These are phyloP conservation scores for Tolypocladium amazonense DNA, from an alignment of 2,329 filamentous ascomycete species.

Conservation along the genomic window DNA sequence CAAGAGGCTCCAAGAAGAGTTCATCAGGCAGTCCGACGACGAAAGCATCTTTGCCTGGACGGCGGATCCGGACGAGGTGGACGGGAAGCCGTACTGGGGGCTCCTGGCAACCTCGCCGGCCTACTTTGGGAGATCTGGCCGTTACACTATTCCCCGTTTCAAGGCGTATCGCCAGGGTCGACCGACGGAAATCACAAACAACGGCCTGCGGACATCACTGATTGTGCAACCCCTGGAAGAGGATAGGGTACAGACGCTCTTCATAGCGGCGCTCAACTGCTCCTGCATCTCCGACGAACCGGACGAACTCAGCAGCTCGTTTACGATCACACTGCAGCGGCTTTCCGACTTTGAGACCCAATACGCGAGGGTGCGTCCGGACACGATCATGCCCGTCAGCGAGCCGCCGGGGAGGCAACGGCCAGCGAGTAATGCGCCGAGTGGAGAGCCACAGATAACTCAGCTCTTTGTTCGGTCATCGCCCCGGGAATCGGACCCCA, in stretches of 20 bases:
- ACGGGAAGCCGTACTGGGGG: conserved; percentile 4
- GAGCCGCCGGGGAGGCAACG: neutral
- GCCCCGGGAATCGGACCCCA: neutral
- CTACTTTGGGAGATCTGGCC: conserved; percentile 3
- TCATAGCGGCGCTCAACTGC: neutral
- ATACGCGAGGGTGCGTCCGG: conserved; percentile 3
- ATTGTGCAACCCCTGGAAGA: neutral
- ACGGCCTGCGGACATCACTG: conserved; percentile 4
- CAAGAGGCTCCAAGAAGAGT: conserved; percentile 5
- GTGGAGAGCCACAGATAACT: neutral
- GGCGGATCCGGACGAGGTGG: conserved; percentile 3
- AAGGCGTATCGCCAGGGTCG: neutral
- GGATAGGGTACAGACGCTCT: neutral
- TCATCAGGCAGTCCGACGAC: conserved; percentile 6
- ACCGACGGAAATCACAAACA: conserved; percentile 3
- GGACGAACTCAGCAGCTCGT: neutral
- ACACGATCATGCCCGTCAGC: neutral
- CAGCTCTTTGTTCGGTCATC: neutral
- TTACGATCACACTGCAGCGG: conserved; percentile 2
- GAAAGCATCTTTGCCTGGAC: conserved; percentile 11
- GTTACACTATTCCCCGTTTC: neutral
- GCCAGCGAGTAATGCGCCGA: neutral
- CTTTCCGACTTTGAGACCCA: conserved; percentile 6
- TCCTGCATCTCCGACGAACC: neutral
- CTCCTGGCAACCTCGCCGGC: conserved; percentile 4